Percentiles rank a stretch among this genome's conserved stretches.
Conservation (phyloP, 176 grass and related monocot species). For the Typha latifolia region DNA sequence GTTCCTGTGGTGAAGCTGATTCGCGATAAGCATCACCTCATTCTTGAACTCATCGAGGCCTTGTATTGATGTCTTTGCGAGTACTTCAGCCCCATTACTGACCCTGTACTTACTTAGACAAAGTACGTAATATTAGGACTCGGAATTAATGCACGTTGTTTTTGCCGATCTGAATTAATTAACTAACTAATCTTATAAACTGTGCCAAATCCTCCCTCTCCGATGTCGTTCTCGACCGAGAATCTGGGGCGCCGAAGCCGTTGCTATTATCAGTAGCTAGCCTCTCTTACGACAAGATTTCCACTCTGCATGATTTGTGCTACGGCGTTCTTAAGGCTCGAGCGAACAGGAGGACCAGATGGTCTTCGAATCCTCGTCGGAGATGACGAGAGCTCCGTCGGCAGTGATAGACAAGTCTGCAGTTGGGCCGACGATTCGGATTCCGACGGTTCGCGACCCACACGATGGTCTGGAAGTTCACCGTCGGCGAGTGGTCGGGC, state of each 20-base stretch:
- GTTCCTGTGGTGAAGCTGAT: slow-evolving; percentile 18
- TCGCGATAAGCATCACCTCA: slow-evolving; percentile 13
- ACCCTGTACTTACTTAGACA: background rate
- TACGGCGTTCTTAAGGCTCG: slow-evolving; percentile 11
- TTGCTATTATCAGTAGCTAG: background rate
- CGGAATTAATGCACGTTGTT: too few relatives aligned
- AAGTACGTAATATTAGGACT: too few relatives aligned
- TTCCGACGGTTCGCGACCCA: slow-evolving; percentile 52
- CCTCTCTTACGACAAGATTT: slow-evolving; percentile 28
- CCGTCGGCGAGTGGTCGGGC: slow-evolving; percentile 26
- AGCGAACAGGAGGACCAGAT: slow-evolving; percentile 26
- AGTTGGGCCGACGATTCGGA: slow-evolving; percentile 23
- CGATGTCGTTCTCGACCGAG: slow-evolving; percentile 6
- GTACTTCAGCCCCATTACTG: slow-evolving; percentile 1
- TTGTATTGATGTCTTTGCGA: slow-evolving; percentile 4
- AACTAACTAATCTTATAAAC: slow-evolving; percentile 14
- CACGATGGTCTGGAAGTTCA: slow-evolving; percentile 29
- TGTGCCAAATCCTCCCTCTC: slow-evolving; percentile 20
- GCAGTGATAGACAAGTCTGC: slow-evolving; percentile 35
- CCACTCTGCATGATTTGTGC: slow-evolving; percentile 31
- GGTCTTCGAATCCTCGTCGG: slow-evolving; percentile 9
- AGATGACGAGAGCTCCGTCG: slow-evolving; percentile 30
- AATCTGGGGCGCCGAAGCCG: background rate
- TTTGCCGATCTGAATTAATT: background rate
- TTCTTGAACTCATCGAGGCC: slow-evolving; percentile 14